phyloP scores from a whole-genome alignment of 202 grass and related monocot genomes.

The Zoysia matrella region DNA sequence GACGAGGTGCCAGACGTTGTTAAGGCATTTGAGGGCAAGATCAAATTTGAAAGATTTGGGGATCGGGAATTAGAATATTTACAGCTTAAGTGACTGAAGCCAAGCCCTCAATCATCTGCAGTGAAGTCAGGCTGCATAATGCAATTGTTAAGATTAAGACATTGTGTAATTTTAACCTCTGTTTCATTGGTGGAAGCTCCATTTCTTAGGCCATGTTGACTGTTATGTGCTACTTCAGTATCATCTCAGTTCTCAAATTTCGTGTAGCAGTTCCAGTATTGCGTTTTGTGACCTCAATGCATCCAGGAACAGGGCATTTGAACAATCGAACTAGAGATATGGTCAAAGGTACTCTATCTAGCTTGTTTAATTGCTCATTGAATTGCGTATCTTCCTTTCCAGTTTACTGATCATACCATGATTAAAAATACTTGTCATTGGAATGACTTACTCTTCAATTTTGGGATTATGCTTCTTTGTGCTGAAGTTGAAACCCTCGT shows the following conservation, averaged over 20 bases:
- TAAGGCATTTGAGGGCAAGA: too few relatives aligned
- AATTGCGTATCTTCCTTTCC: too few relatives aligned
- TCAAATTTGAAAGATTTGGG: too few relatives aligned
- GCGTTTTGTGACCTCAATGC: background rate
- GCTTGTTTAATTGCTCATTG: background rate
- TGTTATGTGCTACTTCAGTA: background rate
- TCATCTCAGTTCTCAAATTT: background rate
- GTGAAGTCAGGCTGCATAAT: background rate
- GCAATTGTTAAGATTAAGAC: background rate
- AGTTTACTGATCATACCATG: too few relatives aligned
- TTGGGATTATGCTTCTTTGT: too few relatives aligned
- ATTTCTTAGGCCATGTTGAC: background rate
- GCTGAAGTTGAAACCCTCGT: too few relatives aligned
- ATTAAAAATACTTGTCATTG: too few relatives aligned
- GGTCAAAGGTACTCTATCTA: background rate
- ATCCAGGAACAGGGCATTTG: background rate
- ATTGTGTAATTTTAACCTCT: background rate
- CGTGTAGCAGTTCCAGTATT: background rate
- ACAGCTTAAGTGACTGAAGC: too few relatives aligned
- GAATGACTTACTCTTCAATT: too few relatives aligned
- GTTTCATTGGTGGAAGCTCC: background rate
- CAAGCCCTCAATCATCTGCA: background rate
- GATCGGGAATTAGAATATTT: too few relatives aligned
- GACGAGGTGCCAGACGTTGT: too few relatives aligned
- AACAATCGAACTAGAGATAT: conserved; percentile 10